phyloP scores from a whole-genome alignment of 805 yeast species.

The Myxozyma vanderwaltii region DNA sequence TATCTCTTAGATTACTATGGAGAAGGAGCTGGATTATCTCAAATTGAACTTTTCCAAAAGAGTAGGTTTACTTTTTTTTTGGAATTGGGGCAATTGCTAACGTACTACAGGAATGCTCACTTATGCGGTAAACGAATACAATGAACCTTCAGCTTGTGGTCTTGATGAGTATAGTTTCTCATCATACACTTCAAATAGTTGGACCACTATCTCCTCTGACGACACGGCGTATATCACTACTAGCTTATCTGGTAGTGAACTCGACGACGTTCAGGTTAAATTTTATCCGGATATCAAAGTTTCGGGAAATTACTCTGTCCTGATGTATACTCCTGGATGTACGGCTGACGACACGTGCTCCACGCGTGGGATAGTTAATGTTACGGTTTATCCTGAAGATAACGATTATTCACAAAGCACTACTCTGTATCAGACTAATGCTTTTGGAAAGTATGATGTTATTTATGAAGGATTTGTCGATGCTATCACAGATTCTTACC shows the following conservation, averaged over 20 bases:
- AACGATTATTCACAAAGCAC: constrained; percentile 47
- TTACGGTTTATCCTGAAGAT: constrained; percentile 58
- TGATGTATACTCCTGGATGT: constrained; percentile 89
- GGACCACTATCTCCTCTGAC: constrained; percentile 38
- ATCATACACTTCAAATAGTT: constrained; percentile 1
- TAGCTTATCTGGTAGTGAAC: constrained; percentile 36
- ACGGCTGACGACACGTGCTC: constrained; percentile 63
- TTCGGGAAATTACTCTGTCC: constrained; percentile 73
- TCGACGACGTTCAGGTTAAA: not conserved
- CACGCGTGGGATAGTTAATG: constrained; percentile 76
- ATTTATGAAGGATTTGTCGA: constrained; percentile 70
- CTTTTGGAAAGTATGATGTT: constrained; percentile 75
- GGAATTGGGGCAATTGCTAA: no score
- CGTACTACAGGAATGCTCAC: constrained; percentile 47
- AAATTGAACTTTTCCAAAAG: constrained; percentile 69
- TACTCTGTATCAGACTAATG: constrained; percentile 77
- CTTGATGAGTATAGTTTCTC: constrained; percentile 39
- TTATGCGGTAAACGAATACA: constrained; percentile 74
- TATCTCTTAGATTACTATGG: constrained; percentile 73
- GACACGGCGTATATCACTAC: constrained; percentile 41
- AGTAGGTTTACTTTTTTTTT: constrained; percentile 39
- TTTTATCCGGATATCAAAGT: constrained; percentile 69
- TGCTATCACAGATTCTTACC: constrained; percentile 42
- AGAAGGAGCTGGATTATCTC: constrained; percentile 63
- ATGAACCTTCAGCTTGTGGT: constrained; percentile 63